A percentile compares a stretch with the other conserved stretches of the same genome.
phyloP scores from a whole-genome alignment of 768 basidiomycete species.

The Hygrocybe coccinea region DNA sequence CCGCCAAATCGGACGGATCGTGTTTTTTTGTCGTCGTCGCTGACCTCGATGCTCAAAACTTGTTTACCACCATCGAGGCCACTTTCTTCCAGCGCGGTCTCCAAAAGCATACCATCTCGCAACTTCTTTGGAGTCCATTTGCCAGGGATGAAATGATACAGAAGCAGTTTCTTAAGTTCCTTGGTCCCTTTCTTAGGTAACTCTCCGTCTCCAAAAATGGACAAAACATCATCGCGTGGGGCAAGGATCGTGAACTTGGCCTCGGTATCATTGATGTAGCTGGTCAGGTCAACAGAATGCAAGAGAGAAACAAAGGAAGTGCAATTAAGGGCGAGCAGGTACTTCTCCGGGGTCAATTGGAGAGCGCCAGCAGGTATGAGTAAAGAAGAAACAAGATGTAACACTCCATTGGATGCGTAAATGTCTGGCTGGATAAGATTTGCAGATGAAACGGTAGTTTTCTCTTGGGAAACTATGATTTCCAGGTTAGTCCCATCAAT shows the following conservation, averaged over 20 bases:
- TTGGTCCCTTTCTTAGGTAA: slow-evolving; percentile 61
- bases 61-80: slow-evolving; percentile 69
- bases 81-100: slow-evolving; percentile 69
- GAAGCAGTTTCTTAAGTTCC: slow-evolving; percentile 66
- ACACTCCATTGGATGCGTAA: slow-evolving; percentile 90
- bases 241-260: slow-evolving; percentile 84
- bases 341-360: slow-evolving; percentile 88
- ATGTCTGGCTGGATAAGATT: slow-evolving; percentile 72
- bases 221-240: slow-evolving; percentile 79
- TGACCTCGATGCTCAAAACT: slow-evolving; percentile 66
- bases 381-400: slow-evolving; percentile 83
- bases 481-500: slow-evolving; percentile 63
- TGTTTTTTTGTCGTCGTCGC: slow-evolving; percentile 43
- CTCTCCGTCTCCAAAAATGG: slow-evolving; percentile 46
- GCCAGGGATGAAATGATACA: slow-evolving; percentile 91
- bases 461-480: slow-evolving; percentile 49
- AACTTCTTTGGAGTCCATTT: slow-evolving; percentile 68
- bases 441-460: slow-evolving; percentile 53
- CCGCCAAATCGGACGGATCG: slow-evolving; percentile 74
- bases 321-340: slow-evolving; percentile 87
- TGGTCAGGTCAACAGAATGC: slow-evolving; percentile 71
- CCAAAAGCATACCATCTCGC: slow-evolving; percentile 66
- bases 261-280: slow-evolving; percentile 65
- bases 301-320: slow-evolving; percentile 84
- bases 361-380: slow-evolving; percentile 74